Conservation (phyloP, 805 yeast genomes). For the Candida pseudofarinosa region DNA sequence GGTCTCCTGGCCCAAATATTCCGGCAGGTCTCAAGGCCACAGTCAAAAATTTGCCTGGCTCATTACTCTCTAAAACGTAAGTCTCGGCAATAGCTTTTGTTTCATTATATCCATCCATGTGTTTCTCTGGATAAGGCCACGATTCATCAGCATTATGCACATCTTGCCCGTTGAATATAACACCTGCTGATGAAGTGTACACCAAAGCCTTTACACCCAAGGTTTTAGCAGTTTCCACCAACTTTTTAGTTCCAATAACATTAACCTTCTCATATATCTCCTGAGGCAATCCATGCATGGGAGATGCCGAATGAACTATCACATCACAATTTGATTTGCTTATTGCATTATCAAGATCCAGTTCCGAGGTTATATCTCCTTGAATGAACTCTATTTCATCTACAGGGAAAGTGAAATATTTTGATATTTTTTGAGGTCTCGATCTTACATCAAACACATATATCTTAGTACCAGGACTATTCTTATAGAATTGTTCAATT, state of each 20-base stretch:
- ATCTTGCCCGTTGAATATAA: constrained; percentile 92
- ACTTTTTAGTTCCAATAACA: constrained; percentile 79
- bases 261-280: constrained; percentile 85
- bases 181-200: constrained; percentile 97
- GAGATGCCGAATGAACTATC: constrained; percentile 94
- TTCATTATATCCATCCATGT: constrained; percentile 96
- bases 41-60: constrained; percentile 56
- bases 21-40: constrained; percentile 96
- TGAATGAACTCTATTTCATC: constrained; percentile 54
- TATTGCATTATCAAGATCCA: constrained; percentile 65
- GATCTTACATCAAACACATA: constrained; percentile 92
- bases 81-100: constrained; percentile 91
- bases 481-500: constrained; percentile 74
- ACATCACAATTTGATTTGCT: constrained; percentile 57
- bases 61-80: constrained; percentile 72
- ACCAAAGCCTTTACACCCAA: constrained; percentile 63
- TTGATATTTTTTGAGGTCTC: constrained; percentile 66
- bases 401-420: constrained; percentile 70
- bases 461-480: constrained; percentile 63
- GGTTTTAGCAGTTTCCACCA: constrained; percentile 59
- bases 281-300: constrained; percentile 84
- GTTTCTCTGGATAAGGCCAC: constrained; percentile 86
- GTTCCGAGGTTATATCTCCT: constrained; percentile 80
- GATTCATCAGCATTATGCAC: constrained; percentile 88
- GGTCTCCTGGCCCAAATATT: constrained; percentile 97